These are phyloP conservation scores for Candida maris DNA, from an alignment of 805 yeast genomes.

Conservation along the genomic window DNA sequence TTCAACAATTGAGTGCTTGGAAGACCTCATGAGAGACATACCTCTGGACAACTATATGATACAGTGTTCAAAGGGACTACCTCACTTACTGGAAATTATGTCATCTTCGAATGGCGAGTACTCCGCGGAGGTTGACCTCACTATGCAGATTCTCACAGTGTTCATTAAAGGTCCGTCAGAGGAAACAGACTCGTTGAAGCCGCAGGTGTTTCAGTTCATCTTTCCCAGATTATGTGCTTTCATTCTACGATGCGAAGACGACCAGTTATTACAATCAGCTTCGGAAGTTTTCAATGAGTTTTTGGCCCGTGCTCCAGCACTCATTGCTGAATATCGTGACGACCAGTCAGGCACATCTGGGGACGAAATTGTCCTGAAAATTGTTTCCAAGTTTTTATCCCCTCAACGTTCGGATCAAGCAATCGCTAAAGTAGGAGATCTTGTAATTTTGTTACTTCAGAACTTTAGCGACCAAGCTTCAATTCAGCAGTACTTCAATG, in stretches of 20 bases:
- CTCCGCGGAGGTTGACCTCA: slow-evolving; percentile 55
- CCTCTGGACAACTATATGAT: slow-evolving; percentile 40
- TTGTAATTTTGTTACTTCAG: slow-evolving; percentile 27
- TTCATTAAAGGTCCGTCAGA: slow-evolving; percentile 44
- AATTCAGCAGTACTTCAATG: slow-evolving; percentile 42
- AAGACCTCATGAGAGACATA: slow-evolving; percentile 50
- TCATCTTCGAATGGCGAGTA: slow-evolving; percentile 42
- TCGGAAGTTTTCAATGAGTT: slow-evolving; percentile 70
- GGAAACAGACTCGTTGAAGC: slow-evolving; percentile 17
- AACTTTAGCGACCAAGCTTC: slow-evolving; percentile 33
- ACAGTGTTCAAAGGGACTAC: slow-evolving; percentile 51
- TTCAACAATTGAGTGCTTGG: slow-evolving; percentile 68
- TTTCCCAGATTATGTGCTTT: slow-evolving; percentile 43
- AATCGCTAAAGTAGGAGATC: slow-evolving; percentile 70
- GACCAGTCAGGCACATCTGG: slow-evolving; percentile 43
- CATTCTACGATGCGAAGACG: slow-evolving; percentile 54
- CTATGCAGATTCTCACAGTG: slow-evolving; percentile 53
- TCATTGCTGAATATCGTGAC: slow-evolving; percentile 31
- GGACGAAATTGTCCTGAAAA: slow-evolving; percentile 52
- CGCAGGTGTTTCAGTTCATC: slow-evolving; percentile 36
- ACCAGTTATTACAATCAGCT: slow-evolving; percentile 71
- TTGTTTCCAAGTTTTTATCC: slow-evolving; percentile 65
- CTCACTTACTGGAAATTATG: slow-evolving; percentile 42
- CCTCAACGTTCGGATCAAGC: slow-evolving; percentile 77
- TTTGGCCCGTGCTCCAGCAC: slow-evolving; percentile 39